phyloP scores from a whole-genome alignment of 345 rosid species.

The Eucalyptus pauciflora region DNA sequence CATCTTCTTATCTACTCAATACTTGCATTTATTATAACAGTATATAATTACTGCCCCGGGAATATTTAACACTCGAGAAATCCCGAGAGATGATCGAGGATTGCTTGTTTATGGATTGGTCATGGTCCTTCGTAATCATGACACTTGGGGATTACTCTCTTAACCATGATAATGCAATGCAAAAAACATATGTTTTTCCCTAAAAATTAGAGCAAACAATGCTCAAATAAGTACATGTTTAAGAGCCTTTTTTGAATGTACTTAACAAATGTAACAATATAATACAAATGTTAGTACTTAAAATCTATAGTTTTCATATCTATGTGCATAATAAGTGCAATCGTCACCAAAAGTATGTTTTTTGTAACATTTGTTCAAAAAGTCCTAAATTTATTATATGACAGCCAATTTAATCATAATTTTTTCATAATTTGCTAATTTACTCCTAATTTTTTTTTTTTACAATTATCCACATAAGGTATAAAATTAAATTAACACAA shows the following conservation, averaged over 20 bases:
- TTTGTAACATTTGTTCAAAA: not conserved
- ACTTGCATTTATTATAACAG: no score
- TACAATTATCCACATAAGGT: no score
- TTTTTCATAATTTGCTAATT: no score
- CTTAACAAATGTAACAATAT: not conserved
- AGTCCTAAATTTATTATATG: no score
- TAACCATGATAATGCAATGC: not conserved
- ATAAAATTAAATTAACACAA: not conserved
- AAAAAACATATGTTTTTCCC: not conserved
- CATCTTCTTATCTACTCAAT: no score
- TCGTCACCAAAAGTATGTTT: not conserved
- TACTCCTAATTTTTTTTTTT: no score
- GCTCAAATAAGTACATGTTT: not conserved
- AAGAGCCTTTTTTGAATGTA: not conserved
- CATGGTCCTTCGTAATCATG: not conserved
- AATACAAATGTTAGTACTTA: not conserved
- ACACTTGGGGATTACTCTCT: not conserved
- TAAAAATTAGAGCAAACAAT: not conserved
- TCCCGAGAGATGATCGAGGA: fast-evolving
- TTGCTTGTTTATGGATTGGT: not conserved
- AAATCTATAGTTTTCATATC: not conserved
- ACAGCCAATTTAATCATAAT: no score
- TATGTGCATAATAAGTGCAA: not conserved
- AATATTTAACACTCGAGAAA: no score
- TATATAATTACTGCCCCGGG: no score